Percentiles rank a stretch among this genome's conserved stretches.
Evolutionary conservation across 2,329 filamentous ascomycete genomes (phyloP).

Genomic region (Nigrospora osmanthi): DNA sequence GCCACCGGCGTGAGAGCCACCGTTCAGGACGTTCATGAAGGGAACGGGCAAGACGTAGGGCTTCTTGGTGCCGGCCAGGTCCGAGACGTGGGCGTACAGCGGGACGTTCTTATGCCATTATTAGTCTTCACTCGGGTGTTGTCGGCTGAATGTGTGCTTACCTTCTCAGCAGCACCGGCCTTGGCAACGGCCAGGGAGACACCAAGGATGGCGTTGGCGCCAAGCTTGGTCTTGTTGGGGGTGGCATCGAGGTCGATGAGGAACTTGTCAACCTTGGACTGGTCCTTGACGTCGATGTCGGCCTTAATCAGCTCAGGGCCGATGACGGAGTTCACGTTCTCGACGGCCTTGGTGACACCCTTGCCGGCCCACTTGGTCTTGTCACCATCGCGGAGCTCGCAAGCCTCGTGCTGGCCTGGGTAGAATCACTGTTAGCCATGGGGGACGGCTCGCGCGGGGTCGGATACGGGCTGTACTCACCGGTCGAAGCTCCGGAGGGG

Average conservation of each 20-base stretch:
- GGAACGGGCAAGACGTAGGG: conserved; percentile 84
- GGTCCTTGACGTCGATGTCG: conserved; percentile 78
- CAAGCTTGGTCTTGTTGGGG: conserved; percentile 78
- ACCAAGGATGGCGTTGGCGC: conserved; percentile 83
- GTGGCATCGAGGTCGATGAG: conserved; percentile 80
- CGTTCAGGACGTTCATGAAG: conserved; percentile 92
- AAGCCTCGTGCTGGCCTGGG: conserved; percentile 79
- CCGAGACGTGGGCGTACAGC: conserved; percentile 81
- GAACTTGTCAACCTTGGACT: conserved; percentile 76
- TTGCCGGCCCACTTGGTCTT: conserved; percentile 81
- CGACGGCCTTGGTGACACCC: conserved; percentile 78
- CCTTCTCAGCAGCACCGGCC: conserved; percentile 83
- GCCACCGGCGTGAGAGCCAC: conserved; percentile 92
- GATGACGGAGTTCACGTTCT: conserved; percentile 78
- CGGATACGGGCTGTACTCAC: conserved; percentile 40
- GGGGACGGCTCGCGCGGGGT: conserved; percentile 3
- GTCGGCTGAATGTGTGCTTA: conserved; percentile 17
- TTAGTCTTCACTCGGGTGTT: background rate
- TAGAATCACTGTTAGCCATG: conserved; percentile 11
- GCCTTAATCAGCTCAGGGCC: conserved; percentile 76
- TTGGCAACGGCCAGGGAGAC: conserved; percentile 80
- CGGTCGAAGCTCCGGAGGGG: conserved; percentile 91
- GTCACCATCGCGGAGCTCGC: conserved; percentile 85
- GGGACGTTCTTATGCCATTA: conserved; percentile 57
- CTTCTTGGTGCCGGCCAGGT: conserved; percentile 85